These are phyloP conservation scores for Fraxinus cuspidata DNA, from an alignment of 257 asterid species.

Conservation along the genomic window DNA sequence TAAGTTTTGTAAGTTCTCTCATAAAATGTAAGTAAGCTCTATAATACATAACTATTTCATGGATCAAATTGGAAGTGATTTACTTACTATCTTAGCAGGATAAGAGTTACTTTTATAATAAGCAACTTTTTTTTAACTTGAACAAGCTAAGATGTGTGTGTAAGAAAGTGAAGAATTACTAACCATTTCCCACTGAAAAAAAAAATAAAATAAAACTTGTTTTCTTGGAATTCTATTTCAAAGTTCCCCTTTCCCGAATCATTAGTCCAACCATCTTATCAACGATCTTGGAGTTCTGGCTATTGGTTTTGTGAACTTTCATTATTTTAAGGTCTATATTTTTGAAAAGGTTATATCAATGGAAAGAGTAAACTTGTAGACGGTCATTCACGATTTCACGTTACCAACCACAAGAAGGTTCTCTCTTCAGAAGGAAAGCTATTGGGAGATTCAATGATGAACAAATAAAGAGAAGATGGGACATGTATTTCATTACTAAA, in stretches of 20 bases:
- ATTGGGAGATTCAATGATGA: neutral
- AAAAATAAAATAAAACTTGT: neutral
- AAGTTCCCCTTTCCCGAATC: neutral
- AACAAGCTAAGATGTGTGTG: slow-evolving; percentile 3
- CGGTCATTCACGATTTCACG: neutral
- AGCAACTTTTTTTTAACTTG: neutral
- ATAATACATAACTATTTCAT: neutral
- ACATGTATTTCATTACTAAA: neutral
- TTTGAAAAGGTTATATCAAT: neutral
- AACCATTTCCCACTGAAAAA: slow-evolving; percentile 1
- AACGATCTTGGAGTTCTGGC: neutral
- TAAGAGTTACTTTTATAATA: neutral
- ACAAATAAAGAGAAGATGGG: neutral
- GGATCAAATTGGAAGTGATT: neutral
- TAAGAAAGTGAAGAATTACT: neutral
- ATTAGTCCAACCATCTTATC: neutral
- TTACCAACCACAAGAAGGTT: slow-evolving; percentile 4
- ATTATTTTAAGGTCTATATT: neutral
- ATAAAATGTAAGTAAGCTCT: neutral
- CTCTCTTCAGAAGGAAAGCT: neutral
- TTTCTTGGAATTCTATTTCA: slow-evolving; percentile 1
- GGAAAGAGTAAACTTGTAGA: neutral
- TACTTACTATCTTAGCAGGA: neutral
- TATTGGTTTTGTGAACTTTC: neutral
- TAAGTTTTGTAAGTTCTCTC: neutral